Base-by-base conservation (phyloP, 768 basidiomycete genomes). In the Phylloporus arenicola region DNA sequence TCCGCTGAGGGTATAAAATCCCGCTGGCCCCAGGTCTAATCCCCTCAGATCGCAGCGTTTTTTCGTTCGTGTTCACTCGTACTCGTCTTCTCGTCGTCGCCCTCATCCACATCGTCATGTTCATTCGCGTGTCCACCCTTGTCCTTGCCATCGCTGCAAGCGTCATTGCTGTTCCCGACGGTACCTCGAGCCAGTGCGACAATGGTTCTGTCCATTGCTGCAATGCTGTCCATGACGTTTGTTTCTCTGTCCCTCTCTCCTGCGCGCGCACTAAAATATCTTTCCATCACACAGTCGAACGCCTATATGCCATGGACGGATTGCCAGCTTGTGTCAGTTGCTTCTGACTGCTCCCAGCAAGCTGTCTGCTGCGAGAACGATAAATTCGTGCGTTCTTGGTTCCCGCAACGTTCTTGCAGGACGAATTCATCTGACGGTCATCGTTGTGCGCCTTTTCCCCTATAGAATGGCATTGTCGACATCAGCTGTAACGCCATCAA, bases 1-100 rank as follows among this genome's bases (percentile, higher is more conserved):
- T 10, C 1, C 3, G 22, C 16, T 29, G 45, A 20, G 48, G 42
- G 33, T 60, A 61, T 63, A 61, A 63, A 56, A 10, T 16, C 20
- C 24, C 31, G 14, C 33, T 14, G 5, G 16, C 1, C 29, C 9
- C 35, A n/a, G 25, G 38, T 35, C 13, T 20, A 22, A 10, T 11
- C 17, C 6, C 39, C 45, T 25, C 47, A 54, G 16, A 17, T 46
- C 30, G 7, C 45, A 44, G 27, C 39, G 11, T 34, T 48, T 46
- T 44, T 24, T 20, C 19, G 25, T 16, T 34, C 22, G 6, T 10
- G 3, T 35, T 17, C 40, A 27, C 48, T 45, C 34, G 13, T 37
- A 38, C 37, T 17, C 17, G 22, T 24, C 31, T 9, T 35, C 14
- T 29, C 29, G 11, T 16, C 17, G 7, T 3, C 10, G 9, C 16